Conservation (phyloP, 2,329 filamentous ascomycete species). For the Calonectria naviculata region DNA sequence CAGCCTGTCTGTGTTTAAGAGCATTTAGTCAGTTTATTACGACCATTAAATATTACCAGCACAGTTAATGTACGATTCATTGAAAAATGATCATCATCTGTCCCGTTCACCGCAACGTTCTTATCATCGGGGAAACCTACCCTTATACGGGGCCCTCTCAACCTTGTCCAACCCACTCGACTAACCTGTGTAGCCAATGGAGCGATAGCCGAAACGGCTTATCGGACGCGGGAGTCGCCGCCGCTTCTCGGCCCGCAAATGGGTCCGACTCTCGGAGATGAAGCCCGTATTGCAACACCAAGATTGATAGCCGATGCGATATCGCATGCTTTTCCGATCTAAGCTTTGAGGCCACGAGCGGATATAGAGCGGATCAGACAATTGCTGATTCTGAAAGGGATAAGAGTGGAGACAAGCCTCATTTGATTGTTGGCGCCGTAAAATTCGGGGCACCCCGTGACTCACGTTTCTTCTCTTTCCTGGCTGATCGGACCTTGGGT, state of each 20-base stretch:
- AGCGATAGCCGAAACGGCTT: constrained; percentile 1
- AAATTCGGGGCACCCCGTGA: not conserved
- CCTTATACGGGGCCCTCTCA: not conserved
- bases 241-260: constrained; percentile 3
- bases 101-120: not conserved
- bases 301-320: not conserved
- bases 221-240: not conserved
- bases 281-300: not conserved
- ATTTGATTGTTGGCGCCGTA: not conserved
- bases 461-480: not conserved
- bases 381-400: not conserved
- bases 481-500: not conserved
- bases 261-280: constrained; percentile 8
- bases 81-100: not conserved
- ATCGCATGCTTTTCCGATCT: constrained; percentile 12
- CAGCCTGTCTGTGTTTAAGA: constrained; percentile 66
- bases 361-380: constrained; percentile 6
- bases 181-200: not conserved
- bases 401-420: constrained; percentile 5
- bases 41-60: too few relatives aligned
- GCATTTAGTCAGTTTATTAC: constrained; percentile 48
- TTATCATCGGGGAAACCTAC: not conserved
- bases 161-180: not conserved
- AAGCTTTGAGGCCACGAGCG: not conserved
- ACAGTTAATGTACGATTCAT: not conserved